These are phyloP conservation scores for Chalara sp. DNA, from an alignment of 2,329 filamentous ascomycete genomes.

Conservation along the genomic window DNA sequence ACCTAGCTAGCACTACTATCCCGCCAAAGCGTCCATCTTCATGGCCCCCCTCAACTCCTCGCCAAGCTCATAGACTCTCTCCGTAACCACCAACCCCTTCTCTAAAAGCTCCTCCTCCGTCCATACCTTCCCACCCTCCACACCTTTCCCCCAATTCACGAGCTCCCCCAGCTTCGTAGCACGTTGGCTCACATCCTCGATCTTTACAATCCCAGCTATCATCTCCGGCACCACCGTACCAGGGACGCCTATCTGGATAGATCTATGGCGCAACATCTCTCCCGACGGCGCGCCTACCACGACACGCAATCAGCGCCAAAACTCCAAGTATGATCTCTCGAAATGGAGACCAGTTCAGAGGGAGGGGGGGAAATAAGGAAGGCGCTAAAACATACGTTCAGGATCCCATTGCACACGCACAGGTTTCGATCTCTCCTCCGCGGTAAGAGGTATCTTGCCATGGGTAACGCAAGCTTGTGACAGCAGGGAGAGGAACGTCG, in stretches of 20 bases:
- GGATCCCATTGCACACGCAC: slow-evolving; percentile 62
- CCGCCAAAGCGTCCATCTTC: slow-evolving; percentile 23
- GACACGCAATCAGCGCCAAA: neutral
- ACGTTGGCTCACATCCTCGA: slow-evolving; percentile 42
- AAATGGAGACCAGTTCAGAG: no score
- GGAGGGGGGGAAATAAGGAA: neutral
- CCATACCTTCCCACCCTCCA: slow-evolving; percentile 30
- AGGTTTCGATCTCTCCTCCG: slow-evolving; percentile 17
- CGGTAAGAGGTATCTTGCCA: slow-evolving; percentile 19
- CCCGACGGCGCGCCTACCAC: slow-evolving; percentile 41
- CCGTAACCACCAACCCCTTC: slow-evolving; percentile 35
- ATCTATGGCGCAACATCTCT: slow-evolving; percentile 40
- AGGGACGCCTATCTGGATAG: slow-evolving; percentile 50
- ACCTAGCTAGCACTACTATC: no score
- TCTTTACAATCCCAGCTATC: slow-evolving; percentile 41
- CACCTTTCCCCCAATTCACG: slow-evolving; percentile 33
- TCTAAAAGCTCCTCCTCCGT: slow-evolving; percentile 27
- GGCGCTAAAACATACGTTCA: neutral
- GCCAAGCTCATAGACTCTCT: slow-evolving; percentile 36
- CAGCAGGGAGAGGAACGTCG: slow-evolving; percentile 42
- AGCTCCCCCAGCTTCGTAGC: slow-evolving; percentile 35
- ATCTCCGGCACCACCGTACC: slow-evolving; percentile 41
- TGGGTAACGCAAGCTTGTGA: slow-evolving; percentile 26
- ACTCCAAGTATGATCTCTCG: neutral
- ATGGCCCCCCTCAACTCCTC: slow-evolving; percentile 29